Evolutionary conservation across 768 basidiomycete genomes (phyloP), one percentile per base, ranked within the genome.

Genomic region (Termitomyces sp.): DNA sequence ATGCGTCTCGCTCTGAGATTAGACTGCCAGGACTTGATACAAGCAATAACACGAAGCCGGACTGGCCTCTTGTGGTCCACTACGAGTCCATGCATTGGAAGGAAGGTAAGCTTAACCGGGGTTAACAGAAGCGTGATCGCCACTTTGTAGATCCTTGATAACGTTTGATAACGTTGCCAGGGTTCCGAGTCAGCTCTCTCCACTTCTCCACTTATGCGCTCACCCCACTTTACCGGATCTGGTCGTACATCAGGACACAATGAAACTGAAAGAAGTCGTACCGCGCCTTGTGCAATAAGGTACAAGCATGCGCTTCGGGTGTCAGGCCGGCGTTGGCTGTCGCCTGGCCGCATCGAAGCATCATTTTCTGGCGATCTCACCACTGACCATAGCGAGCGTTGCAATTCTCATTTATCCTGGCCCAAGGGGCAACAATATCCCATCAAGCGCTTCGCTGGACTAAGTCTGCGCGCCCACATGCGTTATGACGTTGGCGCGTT

Each of bases 401-500:
- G 22, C 30, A 21, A 35, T 21, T 35, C 12, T 35, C 1, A 32
- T 21, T n/a, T 26, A 48, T 38, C 47, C 34, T 6, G 32, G 47
- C 37, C 30, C 22, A 24, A 53, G 47, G 42, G 21, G 26, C 5
- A 19, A 54, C n/a, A 17, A 21, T 45, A 22, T 24, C 12, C 7
- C 32, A 44, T 35, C 40, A 47, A 17, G 43, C 48, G 38, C 15
- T 37, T 53, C 19, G 14, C 40, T 21, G 19, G 21, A 17, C 10
- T 10, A 21, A 44, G 21, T 26, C 11, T 45, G 35, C 34, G 46
- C 47, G 19, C 55, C 48, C 14, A 51, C 32, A 22, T 22, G 21
- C 35, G 22, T 52, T 43, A 58, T 50, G 46, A 68, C 70, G 58
- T 58, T 66, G 55, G 62, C 60, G 56, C 55, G 48, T 65, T 59